Evolutionary conservation across 2,329 filamentous ascomycete genomes (phyloP), one percentile per base, ranked within the genome.

Genomic region (Penicillium vulpinum): DNA sequence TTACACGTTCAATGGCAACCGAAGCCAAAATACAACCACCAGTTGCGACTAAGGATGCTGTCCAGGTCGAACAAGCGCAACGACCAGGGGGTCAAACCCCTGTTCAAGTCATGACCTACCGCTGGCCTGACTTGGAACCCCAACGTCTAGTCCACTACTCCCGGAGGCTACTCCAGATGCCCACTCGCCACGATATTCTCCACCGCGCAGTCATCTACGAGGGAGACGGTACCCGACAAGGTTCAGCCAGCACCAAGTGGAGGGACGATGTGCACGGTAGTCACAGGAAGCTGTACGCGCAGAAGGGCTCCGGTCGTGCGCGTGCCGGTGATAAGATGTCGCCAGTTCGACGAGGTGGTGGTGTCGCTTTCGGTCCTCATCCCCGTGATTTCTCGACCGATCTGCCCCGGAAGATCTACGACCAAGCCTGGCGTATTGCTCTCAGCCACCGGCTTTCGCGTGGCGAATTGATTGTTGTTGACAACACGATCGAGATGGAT

Each of bases 131-230:
- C 11, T 86, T 97, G 77, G 92, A 97, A 75, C 94, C 94, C 24
- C 80, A 86, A 47, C 81, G 85, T 49, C 88, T 95, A 74, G 85
- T 90, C 71, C 78, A 85, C 68, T 97, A 92, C 81, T 87, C 89
- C 39, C 80, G 86, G 59, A 89, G 90, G 69, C 91, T 97, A 75
- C 88, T 99, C 43, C 81, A 90, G 71, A 85, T 97, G 33, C 94
- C 94, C 3, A 83, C 96, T 45, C 89, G 94, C 58, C 88, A 89
- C 73, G 94, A 99, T 75, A 86, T 99, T 63, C 87, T 99, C 52
- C 93, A 99, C 79, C 86, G 91, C 62, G 94, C 94, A 57, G 86
- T 99, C 57, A 79, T 96, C 66, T 97, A 89, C 81, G 94, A 99
- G 79, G 94, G 90, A 65, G 93, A 97, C 79, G 85, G 82, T 70